Conservation (phyloP, 164 flowering plant species). For the Sextonia rubra region DNA sequence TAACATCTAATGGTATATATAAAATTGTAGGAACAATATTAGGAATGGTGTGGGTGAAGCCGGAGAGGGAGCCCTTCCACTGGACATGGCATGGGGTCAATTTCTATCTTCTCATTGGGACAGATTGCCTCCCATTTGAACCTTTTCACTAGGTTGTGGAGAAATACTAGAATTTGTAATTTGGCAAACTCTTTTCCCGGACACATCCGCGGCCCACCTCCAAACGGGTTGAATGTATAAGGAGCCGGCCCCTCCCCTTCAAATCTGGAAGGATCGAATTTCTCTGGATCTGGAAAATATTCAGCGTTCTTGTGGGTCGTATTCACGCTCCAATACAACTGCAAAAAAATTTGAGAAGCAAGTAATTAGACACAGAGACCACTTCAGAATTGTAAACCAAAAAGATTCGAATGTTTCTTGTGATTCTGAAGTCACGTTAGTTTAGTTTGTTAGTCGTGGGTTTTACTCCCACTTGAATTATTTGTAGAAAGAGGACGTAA, state of each 20-base stretch:
- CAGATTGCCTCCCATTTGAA: slow-evolving; percentile 4
- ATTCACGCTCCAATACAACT: slow-evolving; percentile 2
- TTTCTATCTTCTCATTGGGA: slow-evolving; percentile 3
- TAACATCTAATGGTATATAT: too few relatives aligned
- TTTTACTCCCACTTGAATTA: too few relatives aligned
- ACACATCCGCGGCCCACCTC: slow-evolving; percentile 10
- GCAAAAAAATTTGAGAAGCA: neutral
- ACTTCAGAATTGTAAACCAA: neutral
- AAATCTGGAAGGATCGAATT: slow-evolving; percentile 6
- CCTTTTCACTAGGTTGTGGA: slow-evolving; percentile 2
- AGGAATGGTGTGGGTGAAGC: slow-evolving; percentile 2
- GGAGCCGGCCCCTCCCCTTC: slow-evolving; percentile 8
- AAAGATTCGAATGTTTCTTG: neutral
- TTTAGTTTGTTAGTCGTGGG: too few relatives aligned
- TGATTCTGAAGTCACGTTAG: neutral
- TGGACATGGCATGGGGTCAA: slow-evolving; percentile 8
- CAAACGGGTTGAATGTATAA: slow-evolving; percentile 4
- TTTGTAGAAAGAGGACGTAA: too few relatives aligned
- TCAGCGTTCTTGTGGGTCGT: neutral
- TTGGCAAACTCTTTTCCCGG: slow-evolving; percentile 7
- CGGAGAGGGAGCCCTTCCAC: slow-evolving; percentile 1
- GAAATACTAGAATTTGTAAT: slow-evolving; percentile 3
- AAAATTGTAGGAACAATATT: too few relatives aligned
- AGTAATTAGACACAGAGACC: neutral
- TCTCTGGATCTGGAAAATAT: slow-evolving; percentile 8